Conservation (phyloP, 345 rosid species). For the Salix viminalis region DNA sequence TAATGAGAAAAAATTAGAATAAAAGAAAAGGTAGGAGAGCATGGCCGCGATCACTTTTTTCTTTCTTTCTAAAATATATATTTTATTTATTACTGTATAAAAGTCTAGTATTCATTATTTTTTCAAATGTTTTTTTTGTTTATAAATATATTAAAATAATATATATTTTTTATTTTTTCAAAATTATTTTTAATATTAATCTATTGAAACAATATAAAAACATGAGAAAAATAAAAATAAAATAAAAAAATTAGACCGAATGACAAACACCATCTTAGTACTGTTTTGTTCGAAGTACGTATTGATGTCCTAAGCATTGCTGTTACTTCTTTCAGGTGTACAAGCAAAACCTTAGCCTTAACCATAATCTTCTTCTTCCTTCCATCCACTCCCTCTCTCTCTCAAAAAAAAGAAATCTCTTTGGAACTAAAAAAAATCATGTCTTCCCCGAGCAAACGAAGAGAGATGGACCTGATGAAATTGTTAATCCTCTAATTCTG, state of each 20-base stretch:
- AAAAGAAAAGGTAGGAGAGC: not conserved
- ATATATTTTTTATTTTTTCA: too few species aligned
- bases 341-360: conserved; percentile 2
- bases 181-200: too few species aligned
- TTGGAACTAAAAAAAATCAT: conserved; percentile 22
- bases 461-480: conserved; percentile 80
- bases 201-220: too few species aligned
- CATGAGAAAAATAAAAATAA: too few species aligned
- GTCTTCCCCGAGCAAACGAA: conserved; percentile 76
- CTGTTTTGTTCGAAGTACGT: not conserved
- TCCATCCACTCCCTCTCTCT: not conserved
- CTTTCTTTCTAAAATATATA: not conserved
- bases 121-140: too few species aligned
- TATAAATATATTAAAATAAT: too few species aligned
- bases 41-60: not conserved
- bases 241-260: not conserved
- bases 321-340: conserved; percentile 9
- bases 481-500: conserved; percentile 30
- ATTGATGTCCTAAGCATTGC: not conserved
- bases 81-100: too few species aligned
- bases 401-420: not conserved
- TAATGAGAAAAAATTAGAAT: too few species aligned
- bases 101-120: too few species aligned
- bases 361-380: not conserved
- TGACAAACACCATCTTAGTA: not conserved